Conservation (phyloP, 1,284 basidiomycete species). For the Anthracocystis panici-leucophaei region DNA sequence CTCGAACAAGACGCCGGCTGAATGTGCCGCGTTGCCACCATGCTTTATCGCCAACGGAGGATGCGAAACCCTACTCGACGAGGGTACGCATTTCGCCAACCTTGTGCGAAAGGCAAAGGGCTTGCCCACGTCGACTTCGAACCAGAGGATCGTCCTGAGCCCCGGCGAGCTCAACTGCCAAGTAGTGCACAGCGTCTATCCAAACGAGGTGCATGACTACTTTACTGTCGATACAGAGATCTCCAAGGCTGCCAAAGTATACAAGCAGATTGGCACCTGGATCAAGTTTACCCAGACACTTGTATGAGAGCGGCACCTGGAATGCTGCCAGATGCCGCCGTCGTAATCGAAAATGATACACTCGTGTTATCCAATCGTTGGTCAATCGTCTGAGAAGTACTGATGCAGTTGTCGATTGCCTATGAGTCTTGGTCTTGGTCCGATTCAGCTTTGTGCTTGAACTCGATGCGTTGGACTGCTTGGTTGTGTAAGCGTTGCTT, state of each 20-base stretch:
- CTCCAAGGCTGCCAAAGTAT: constrained; percentile 35
- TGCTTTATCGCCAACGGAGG: constrained; percentile 52
- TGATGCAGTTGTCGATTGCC: background rate
- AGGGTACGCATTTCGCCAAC: constrained; percentile 51
- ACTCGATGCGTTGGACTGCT: constrained; percentile 29
- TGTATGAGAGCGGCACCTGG: constrained; percentile 12
- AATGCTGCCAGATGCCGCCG: background rate
- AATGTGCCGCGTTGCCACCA: constrained; percentile 38
- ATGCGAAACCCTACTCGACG: constrained; percentile 44
- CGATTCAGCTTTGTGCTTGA: constrained; percentile 30
- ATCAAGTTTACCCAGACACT: constrained; percentile 46
- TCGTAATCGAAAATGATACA: background rate
- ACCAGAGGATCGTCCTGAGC: constrained; percentile 33
- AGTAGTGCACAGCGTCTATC: constrained; percentile 32
- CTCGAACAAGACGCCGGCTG: constrained; percentile 37
- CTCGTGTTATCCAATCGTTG: background rate
- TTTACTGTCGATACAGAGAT: constrained; percentile 53
- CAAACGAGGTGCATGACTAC: constrained; percentile 52
- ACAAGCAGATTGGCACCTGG: constrained; percentile 55
- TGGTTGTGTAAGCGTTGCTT: constrained; percentile 34
- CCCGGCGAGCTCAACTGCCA: constrained; percentile 46
- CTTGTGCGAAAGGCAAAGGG: constrained; percentile 53
- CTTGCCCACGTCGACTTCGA: constrained; percentile 44
- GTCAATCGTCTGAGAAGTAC: background rate
- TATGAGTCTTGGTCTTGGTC: constrained; percentile 10